Conservation (phyloP, 1,284 basidiomycete genomes). For the Pascua sp. region DNA sequence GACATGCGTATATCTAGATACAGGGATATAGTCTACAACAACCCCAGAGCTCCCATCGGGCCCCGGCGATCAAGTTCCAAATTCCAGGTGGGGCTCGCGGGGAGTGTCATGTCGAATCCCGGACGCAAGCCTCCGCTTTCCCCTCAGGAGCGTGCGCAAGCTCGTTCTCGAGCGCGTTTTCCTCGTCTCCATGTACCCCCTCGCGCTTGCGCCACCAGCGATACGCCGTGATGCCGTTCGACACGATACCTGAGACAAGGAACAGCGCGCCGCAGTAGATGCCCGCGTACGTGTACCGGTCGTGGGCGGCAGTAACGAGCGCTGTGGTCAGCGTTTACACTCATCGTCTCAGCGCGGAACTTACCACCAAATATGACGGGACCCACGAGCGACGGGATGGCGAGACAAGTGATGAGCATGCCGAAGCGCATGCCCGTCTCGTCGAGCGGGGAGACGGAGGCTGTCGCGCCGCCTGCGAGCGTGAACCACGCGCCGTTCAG, state of each 20-base stretch:
- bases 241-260: conserved; percentile 20
- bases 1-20: too few relatives aligned
- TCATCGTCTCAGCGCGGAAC: conserved; percentile 6
- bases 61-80: too few relatives aligned
- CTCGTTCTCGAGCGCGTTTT: too few relatives aligned
- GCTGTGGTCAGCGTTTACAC: conserved; percentile 15
- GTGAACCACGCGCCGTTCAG: conserved; percentile 38
- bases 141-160: too few relatives aligned
- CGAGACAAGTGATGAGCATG: conserved; percentile 38
- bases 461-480: conserved; percentile 36
- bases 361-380: conserved; percentile 38
- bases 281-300: conserved; percentile 31
- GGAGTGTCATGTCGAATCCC: too few relatives aligned
- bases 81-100: too few relatives aligned
- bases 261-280: conserved; percentile 32
- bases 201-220: background rate
- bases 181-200: too few relatives aligned
- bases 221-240: background rate
- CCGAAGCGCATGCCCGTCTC: conserved; percentile 46
- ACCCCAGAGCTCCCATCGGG: too few relatives aligned
- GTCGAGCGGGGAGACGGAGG: conserved; percentile 36
- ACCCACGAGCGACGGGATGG: conserved; percentile 36
- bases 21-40: too few relatives aligned
- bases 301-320: conserved; percentile 21
- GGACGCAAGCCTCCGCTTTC: too few relatives aligned